Evolutionary conservation across 352 stramenopile species (phyloP), one percentile per base, ranked within the genome.

Genomic region (Phytophthora sojae): DNA sequence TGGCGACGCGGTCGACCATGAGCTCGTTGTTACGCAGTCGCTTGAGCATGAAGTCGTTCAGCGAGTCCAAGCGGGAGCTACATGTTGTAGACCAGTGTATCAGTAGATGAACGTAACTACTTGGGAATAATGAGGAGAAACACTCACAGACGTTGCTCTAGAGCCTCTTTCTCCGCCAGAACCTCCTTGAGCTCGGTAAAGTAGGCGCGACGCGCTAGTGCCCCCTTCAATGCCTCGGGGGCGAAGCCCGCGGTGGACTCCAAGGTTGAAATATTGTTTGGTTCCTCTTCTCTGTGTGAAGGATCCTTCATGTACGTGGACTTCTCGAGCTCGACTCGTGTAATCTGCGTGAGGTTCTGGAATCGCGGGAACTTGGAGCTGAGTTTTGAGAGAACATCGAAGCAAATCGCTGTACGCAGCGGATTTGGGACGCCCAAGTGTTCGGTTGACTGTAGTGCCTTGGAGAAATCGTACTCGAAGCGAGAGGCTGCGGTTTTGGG

Each of bases 11-110:
- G 45, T 92, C 83, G 8, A 93, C 72, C 70, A 91, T 88, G 3
- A 79, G 69, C 57, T 93, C 86, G 61, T 91, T 82, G 8, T 79
- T 89, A 30, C 79, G 81, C 7, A 93, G 66, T 49, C 86, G 81
- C 51, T 76, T 77, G 1, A 81, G 57, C 83, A 91, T 89, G 54
- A 92, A 84, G 12, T 56, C 51, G 59, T 90, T 71, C 49, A 85
- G 42, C 19, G 69, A 64, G 51, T 92, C 77, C 14, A 93, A 68
- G 3, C 74, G 69, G 21, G 49, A 77, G 15, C 69, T 76, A 42
- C 21, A 21, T 21, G 21, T 21, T 21, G 23, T 32, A 50, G n/a
- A 50, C 42, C 30, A 32, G 6, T 25, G 50, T 25, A 51, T 25
- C 11, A 51, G 44, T 14, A 23, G n/a, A 7, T 25, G 19, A 7